Evolutionary conservation across 2,329 filamentous ascomycete genomes (phyloP).

Genomic region (Purpureocillium lavendulum): DNA sequence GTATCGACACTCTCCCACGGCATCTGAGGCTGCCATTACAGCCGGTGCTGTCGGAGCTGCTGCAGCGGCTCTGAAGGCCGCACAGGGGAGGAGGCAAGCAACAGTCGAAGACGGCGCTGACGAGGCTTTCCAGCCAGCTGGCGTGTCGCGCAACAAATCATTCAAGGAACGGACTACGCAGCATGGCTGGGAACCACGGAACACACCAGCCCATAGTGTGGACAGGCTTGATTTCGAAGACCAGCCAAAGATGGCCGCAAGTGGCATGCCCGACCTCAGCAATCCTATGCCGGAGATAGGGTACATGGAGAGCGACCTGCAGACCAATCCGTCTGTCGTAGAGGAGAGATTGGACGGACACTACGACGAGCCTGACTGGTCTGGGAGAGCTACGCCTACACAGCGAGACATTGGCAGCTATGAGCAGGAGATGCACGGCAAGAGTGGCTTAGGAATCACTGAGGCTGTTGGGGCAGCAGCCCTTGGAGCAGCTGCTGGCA

Average conservation of each 20-base stretch:
- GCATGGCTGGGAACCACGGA: constrained; percentile 43
- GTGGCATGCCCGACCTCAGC: constrained; percentile 57
- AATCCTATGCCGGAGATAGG: constrained; percentile 74
- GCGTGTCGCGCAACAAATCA: constrained; percentile 52
- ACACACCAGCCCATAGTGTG: constrained; percentile 49
- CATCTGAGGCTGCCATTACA: constrained; percentile 49
- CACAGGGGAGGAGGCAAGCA: constrained; percentile 36
- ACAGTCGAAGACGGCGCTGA: constrained; percentile 22
- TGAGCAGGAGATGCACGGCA: constrained; percentile 23
- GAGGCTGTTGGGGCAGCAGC: constrained; percentile 48
- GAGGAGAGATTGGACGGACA: constrained; percentile 60
- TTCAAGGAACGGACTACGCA: constrained; percentile 56
- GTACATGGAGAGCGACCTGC: constrained; percentile 58
- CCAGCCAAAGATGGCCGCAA: constrained; percentile 53
- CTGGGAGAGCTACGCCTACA: constrained; percentile 45
- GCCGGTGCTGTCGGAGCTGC: constrained; percentile 46
- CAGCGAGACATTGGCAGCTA: constrained; percentile 17
- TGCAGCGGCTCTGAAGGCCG: constrained; percentile 41
- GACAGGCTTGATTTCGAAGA: constrained; percentile 48
- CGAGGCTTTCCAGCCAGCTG: constrained; percentile 35
- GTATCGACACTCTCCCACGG: constrained; percentile 43
- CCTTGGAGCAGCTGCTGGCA: constrained; percentile 39
- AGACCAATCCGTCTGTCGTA: constrained; percentile 78
- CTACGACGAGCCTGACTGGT: constrained; percentile 36
- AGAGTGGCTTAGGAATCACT: constrained; percentile 32